Evolutionary conservation across 306 rosid genomes (phyloP).

Genomic region (Quercus berberidifolia): DNA sequence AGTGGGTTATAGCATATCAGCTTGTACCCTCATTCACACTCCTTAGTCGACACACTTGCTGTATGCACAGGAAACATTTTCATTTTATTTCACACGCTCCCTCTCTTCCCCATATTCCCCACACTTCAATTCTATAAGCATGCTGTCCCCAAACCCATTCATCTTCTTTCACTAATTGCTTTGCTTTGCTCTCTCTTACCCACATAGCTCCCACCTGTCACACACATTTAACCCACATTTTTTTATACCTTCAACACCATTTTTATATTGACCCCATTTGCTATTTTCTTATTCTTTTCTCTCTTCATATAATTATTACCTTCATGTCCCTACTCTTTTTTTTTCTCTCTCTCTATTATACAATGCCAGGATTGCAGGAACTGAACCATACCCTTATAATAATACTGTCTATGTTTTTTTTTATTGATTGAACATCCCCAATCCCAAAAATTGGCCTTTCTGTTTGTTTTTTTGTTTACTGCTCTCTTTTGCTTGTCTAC

Average conservation of each 20-base stretch:
- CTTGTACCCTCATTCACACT: conserved; percentile 53
- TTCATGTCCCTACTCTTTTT: conserved; percentile 12
- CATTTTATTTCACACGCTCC: conserved; percentile 50
- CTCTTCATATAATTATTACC: conserved; percentile 17
- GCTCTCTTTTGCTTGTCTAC: conserved; percentile 40
- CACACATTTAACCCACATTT: conserved; percentile 1
- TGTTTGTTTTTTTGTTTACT: conserved; percentile 37
- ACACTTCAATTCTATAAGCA: conserved; percentile 51
- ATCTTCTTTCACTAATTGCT: conserved; percentile 24
- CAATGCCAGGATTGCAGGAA: conserved; percentile 65
- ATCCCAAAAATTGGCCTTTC: conserved; percentile 74
- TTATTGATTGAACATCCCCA: conserved; percentile 27
- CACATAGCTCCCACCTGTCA: background rate
- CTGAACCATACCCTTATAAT: conserved; percentile 50
- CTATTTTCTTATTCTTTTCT: conserved; percentile 4
- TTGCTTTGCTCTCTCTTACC: conserved; percentile 19
- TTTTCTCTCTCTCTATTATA: background rate
- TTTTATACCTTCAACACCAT: background rate
- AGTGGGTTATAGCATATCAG: conserved; percentile 46
- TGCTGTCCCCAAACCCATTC: conserved; percentile 60
- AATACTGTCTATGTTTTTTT: background rate
- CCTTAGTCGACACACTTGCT: conserved; percentile 60
- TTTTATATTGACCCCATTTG: conserved; percentile 8
- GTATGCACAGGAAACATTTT: conserved; percentile 67
- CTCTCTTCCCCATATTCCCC: conserved; percentile 58